Percentiles rank a stretch among this genome's conserved stretches.
phyloP scores from a whole-genome alignment of 192 early-diverging fungal species.

The Rhizoclosmatium globosum region DNA sequence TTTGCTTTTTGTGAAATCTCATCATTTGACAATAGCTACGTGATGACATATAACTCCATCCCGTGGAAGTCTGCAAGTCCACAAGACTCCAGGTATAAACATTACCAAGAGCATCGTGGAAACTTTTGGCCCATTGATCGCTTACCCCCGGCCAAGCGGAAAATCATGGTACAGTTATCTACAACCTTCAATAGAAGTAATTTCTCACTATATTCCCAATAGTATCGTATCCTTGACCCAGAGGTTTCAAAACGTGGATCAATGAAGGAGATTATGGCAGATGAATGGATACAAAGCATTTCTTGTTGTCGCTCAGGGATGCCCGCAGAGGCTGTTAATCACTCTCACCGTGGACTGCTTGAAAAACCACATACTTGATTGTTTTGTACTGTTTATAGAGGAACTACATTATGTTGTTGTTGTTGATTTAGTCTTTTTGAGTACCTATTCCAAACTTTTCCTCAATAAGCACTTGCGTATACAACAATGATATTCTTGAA shows the following conservation, averaged over 20 bases:
- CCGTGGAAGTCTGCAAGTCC: slow-evolving; percentile 58
- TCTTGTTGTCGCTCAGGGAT: slow-evolving; percentile 12
- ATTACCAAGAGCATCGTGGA: slow-evolving; percentile 50
- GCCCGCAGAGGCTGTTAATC: not conserved
- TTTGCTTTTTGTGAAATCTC: slow-evolving; percentile 34
- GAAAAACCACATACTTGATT: not conserved
- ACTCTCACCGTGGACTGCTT: slow-evolving; percentile 4
- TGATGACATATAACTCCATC: slow-evolving; percentile 63
- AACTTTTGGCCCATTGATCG: slow-evolving; percentile 81
- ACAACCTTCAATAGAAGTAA: too few species aligned
- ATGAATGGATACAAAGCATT: slow-evolving; percentile 35
- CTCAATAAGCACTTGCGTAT: too few species aligned
- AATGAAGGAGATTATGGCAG: slow-evolving; percentile 32
- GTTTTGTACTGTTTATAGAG: too few species aligned
- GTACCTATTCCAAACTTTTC: too few species aligned
- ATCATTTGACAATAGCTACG: slow-evolving; percentile 66
- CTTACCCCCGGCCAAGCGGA: slow-evolving; percentile 69
- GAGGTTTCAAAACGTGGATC: slow-evolving; percentile 60
- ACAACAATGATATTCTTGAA: too few species aligned
- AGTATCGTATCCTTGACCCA: slow-evolving; percentile 61
- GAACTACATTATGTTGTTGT: too few species aligned
- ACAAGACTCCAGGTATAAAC: slow-evolving; percentile 57
- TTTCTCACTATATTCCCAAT: not conserved
- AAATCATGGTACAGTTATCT: slow-evolving; percentile 63
- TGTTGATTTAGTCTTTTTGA: too few species aligned